Evolutionary conservation across 2,329 filamentous ascomycete genomes (phyloP).

Genomic region (Paracorniculantispora psalliotae): DNA sequence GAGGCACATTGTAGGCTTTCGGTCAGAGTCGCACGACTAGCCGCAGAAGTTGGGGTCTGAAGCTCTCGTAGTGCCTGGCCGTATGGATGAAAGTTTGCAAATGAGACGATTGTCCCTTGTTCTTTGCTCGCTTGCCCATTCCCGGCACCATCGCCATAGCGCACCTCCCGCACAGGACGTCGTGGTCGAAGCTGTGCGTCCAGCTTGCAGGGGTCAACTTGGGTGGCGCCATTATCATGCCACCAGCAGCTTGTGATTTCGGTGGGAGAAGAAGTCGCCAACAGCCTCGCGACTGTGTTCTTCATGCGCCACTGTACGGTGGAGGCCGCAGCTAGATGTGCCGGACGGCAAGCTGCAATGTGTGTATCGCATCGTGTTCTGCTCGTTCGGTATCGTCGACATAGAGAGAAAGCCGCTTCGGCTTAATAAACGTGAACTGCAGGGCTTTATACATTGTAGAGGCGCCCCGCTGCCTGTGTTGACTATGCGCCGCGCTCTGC

Average conservation of each 20-base stretch:
- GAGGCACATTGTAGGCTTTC: background rate
- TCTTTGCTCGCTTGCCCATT: background rate
- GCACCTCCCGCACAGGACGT: background rate
- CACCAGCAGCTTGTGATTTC: background rate
- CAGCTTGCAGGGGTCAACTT: background rate
- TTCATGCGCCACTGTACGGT: background rate
- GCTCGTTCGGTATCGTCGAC: background rate
- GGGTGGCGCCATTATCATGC: background rate
- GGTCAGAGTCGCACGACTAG: background rate
- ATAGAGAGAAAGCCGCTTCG: background rate
- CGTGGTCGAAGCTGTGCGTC: background rate
- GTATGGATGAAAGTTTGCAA: background rate
- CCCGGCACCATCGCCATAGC: background rate
- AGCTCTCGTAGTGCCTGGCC: background rate
- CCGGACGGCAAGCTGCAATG: background rate
- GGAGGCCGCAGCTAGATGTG: background rate
- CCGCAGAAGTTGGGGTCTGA: background rate
- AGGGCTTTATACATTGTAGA: conserved; percentile 7
- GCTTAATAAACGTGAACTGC: background rate
- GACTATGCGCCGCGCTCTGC: background rate
- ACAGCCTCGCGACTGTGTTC: background rate
- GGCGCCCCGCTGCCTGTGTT: background rate
- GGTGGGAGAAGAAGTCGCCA: background rate
- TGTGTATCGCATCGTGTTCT: background rate
- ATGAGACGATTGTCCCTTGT: background rate